phyloP scores from a whole-genome alignment of 1,284 basidiomycete genomes.

The Trichosporon coremiiforme region DNA sequence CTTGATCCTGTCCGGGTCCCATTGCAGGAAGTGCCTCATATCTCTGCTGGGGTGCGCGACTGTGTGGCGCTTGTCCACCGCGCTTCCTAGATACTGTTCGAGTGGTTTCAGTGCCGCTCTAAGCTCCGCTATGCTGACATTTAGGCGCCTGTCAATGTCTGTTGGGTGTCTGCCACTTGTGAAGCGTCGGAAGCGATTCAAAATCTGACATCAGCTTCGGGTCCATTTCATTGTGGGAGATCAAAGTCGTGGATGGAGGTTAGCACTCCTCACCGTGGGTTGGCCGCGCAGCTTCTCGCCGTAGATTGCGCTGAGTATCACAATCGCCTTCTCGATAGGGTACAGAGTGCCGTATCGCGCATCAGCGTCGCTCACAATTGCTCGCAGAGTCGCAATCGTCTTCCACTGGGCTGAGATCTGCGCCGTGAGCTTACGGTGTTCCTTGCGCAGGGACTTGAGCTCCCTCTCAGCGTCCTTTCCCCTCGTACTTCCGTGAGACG shows the following conservation, averaged over 20 bases:
- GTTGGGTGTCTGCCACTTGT: background rate
- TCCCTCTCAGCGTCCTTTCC: background rate
- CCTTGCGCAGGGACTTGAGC: background rate
- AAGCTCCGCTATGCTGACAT: background rate
- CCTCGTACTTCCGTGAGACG: too few relatives aligned
- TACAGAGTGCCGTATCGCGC: background rate
- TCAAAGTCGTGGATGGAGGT: too few relatives aligned
- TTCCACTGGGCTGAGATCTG: background rate
- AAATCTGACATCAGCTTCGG: background rate
- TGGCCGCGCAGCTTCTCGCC: background rate
- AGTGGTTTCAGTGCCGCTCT: background rate
- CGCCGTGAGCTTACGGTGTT: background rate
- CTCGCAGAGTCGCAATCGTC: background rate
- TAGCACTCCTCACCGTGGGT: background rate
- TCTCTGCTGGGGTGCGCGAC: background rate
- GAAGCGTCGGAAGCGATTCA: background rate
- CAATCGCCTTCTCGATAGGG: background rate
- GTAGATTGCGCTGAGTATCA: background rate
- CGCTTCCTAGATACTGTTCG: too few relatives aligned
- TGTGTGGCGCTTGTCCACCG: background rate
- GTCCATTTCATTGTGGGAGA: too few relatives aligned
- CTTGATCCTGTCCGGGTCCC: background rate
- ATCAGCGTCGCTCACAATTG: background rate
- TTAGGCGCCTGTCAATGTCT: background rate
- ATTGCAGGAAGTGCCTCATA: background rate